Evolutionary conservation across 352 stramenopile genomes (phyloP).

Genomic region (Pythium graminicola): DNA sequence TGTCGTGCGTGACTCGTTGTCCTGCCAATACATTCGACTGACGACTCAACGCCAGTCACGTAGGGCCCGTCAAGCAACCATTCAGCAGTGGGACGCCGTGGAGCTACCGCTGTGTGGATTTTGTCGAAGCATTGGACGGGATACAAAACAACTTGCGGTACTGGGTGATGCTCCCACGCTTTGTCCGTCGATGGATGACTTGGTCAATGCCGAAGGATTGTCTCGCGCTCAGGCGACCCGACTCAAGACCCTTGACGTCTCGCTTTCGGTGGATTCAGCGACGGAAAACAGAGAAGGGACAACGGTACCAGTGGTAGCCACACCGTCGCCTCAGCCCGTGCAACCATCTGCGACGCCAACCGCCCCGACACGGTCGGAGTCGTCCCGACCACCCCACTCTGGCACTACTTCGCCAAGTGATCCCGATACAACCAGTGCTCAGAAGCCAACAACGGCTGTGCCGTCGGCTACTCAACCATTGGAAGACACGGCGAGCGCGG

Average conservation of each 20-base stretch:
- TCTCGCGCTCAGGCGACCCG: neutral
- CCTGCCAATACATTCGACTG: conserved; percentile 23
- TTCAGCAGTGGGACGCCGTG: conserved; percentile 19
- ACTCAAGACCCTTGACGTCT: neutral
- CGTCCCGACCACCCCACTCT: too few species aligned
- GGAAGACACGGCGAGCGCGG: neutral
- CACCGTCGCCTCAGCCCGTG: neutral
- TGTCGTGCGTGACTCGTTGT: conserved; percentile 18
- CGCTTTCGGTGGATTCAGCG: neutral
- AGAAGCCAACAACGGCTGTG: neutral
- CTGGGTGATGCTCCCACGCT: neutral
- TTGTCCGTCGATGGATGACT: conserved; percentile 17
- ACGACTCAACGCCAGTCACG: neutral
- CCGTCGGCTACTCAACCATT: neutral
- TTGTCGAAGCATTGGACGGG: conserved; percentile 12
- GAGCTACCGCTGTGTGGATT: conserved; percentile 21
- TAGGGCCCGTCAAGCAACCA: neutral
- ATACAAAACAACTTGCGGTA: neutral
- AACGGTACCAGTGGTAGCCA: neutral
- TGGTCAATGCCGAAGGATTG: conserved; percentile 6
- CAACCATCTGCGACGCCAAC: neutral
- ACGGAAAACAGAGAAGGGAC: neutral
- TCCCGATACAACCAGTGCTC: too few species aligned
- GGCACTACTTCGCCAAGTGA: too few species aligned
- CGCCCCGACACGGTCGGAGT: too few species aligned